Evolutionary conservation across 148 eudicot genomes (phyloP).

Genomic region (Vaccinium corymbosum): DNA sequence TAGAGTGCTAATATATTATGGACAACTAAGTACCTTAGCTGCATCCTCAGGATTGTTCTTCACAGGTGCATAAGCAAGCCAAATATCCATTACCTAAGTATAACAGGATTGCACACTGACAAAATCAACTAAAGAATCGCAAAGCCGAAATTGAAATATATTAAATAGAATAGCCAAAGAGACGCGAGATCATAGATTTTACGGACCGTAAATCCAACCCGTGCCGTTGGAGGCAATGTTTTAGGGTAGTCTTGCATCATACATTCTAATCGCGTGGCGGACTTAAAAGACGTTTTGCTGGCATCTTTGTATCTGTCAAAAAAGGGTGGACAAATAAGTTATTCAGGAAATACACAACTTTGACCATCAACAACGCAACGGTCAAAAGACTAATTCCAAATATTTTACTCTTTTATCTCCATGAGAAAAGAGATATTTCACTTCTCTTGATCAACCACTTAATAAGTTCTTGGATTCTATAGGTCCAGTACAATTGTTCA

Average conservation of each 20-base stretch:
- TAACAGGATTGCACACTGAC: not conserved
- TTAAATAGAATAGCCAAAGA: not conserved
- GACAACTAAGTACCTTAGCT: constrained; percentile 59
- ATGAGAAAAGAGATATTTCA: not conserved
- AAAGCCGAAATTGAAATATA: not conserved
- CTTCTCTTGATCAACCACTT: not conserved
- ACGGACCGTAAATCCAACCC: constrained; percentile 95
- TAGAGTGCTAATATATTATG: not conserved
- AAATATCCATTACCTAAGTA: constrained; percentile 77
- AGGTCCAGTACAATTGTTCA: not conserved
- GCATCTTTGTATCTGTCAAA: constrained; percentile 78
- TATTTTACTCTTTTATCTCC: not conserved
- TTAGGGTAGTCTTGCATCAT: constrained; percentile 99
- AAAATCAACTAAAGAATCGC: not conserved
- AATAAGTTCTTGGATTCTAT: not conserved
- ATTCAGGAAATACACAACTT: not conserved
- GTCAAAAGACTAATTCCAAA: not conserved
- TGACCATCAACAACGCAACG: constrained; percentile 11
- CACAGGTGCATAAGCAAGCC: constrained; percentile 99
- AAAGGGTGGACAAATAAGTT: constrained; percentile 15
- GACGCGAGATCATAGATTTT: not conserved
- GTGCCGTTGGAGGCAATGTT: constrained; percentile 89
- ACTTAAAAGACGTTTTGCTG: constrained; percentile 80
- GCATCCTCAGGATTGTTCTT: constrained; percentile 99
- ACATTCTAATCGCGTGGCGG: constrained; percentile 92